A percentile compares a stretch with the other conserved stretches of the same genome.
phyloP scores from a whole-genome alignment of 257 asterid genomes.

The Datura wrightii region DNA sequence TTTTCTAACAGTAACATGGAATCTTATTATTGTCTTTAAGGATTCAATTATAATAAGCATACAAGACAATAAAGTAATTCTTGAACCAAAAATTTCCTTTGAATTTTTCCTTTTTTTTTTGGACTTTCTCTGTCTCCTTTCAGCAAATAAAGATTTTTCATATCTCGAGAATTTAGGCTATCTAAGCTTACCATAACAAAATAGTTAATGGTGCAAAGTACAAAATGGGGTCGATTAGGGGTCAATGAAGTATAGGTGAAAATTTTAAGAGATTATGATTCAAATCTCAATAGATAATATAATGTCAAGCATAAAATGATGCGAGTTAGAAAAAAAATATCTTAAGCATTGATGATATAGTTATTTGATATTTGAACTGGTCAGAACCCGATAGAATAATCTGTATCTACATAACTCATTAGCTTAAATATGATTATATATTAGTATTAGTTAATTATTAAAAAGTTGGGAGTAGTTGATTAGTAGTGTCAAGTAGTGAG shows the following conservation, averaged over 20 bases:
- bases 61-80: not conserved
- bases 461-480: slow-evolving; percentile 32
- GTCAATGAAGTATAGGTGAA: not conserved
- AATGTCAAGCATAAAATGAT: not conserved
- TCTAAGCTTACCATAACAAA: not conserved
- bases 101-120: not conserved
- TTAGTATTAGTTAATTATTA: not conserved
- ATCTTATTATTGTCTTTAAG: slow-evolving; percentile 29
- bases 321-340: not conserved
- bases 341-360: accelerated
- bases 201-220: not conserved
- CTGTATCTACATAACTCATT: too few relatives aligned
- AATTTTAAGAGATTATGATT: not conserved
- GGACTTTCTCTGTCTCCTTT: not conserved
- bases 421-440: too few relatives aligned
- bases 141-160: not conserved
- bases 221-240: not conserved
- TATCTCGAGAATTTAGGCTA: not conserved
- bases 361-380: not conserved
- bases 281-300: too few relatives aligned
- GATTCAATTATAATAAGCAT: not conserved
- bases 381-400: not conserved
- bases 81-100: not conserved
- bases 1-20: slow-evolving; percentile 25
- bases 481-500: slow-evolving; percentile 39